These are phyloP conservation scores for Apiospora pterosperma DNA, from an alignment of 2,329 filamentous ascomycete species.

Conservation along the genomic window DNA sequence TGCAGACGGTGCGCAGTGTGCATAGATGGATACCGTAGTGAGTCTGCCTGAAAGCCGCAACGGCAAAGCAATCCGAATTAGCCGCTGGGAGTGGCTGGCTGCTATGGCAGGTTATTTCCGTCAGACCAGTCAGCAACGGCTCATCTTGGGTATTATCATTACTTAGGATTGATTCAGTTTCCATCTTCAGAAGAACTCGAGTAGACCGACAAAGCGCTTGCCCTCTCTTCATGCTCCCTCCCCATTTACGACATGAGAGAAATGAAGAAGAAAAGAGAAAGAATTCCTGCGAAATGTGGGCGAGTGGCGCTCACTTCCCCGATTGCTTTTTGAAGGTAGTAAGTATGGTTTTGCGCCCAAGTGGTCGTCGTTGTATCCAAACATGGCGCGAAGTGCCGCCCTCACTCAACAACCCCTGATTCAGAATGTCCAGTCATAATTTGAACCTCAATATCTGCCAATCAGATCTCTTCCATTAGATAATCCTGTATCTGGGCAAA, in stretches of 20 bases:
- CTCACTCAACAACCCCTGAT: background rate
- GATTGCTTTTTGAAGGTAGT: conserved; percentile 1
- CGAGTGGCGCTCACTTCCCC: background rate
- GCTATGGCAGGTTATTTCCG: background rate
- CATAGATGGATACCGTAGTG: background rate
- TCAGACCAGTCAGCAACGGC: background rate
- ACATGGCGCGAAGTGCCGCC: background rate
- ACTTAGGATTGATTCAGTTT: background rate
- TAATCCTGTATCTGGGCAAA: background rate
- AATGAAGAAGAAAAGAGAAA: background rate
- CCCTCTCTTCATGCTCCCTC: background rate
- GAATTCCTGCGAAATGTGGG: background rate
- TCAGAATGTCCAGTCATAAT: background rate
- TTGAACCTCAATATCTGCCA: background rate
- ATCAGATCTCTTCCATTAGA: background rate
- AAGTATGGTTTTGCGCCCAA: background rate
- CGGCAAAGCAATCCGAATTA: background rate
- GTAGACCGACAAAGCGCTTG: background rate
- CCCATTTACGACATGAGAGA: background rate
- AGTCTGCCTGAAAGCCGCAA: background rate
- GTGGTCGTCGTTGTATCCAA: background rate
- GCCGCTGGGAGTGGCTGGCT: background rate
- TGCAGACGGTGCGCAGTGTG: background rate
- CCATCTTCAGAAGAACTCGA: background rate
- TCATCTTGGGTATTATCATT: background rate